Evolutionary conservation across 495 filamentous ascomycete genomes (phyloP), one percentile per base, ranked within the genome.

Genomic region (Daldinia grandis): DNA sequence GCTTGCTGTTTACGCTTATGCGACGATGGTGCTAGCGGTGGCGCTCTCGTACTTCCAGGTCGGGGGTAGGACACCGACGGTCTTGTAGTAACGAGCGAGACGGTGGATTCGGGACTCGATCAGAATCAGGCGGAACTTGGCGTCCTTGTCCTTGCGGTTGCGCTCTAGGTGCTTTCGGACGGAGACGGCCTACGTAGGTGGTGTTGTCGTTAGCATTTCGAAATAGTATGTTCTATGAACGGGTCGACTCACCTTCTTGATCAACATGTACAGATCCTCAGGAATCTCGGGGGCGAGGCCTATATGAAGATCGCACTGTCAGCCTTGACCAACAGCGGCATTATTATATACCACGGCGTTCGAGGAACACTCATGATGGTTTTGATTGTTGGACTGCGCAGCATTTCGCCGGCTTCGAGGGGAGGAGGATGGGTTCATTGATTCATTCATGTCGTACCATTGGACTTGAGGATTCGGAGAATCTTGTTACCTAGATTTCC

Each of bases 151-250:
- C 89, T 99, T 99, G 83, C 95, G 94, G 89, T 99, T 99, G 84
- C 93, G 91, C 88, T 98, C 94, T 74, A 99, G 93, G 86, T 98
- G 96, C 93, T 99, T 99, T 85, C 96, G 95, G 86, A 99, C 95
- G 79, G 95, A 91, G 79, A 98, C 95, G 76, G 95, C 95, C 93
- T 96, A 54, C 24, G 56, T 58, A 70, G 53, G 56, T 58, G 69
- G 53, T 53, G 66, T 37, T 17, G 54, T 94, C 33, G 51, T 65
- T 61, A 76, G 68, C 19, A 64, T 17, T 10, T 24, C 1, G 1
- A 17, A 10, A 44, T 54, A 19, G 5, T 35, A 14, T 64, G 24
- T 35, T n/a, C 38, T 27, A 12, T 33, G 49, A 47, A n/a, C 0
- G 10, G 21, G 19, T 25, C 3, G 9, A 73, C 82, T 74, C 81